phyloP scores from a whole-genome alignment of 192 early-diverging fungal species.

The Podila clonocystis region DNA sequence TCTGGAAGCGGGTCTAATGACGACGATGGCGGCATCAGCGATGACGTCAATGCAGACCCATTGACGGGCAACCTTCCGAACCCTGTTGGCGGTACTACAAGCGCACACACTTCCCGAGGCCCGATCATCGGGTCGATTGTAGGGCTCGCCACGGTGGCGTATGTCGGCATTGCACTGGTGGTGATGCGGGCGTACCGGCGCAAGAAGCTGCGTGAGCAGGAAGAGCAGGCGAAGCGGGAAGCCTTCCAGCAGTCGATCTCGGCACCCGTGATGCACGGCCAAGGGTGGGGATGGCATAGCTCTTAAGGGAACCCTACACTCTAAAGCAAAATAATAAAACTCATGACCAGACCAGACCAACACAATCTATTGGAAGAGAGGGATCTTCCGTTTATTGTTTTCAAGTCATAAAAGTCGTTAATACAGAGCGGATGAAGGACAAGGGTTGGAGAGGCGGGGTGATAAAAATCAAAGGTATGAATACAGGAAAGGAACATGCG shows the following conservation, averaged over 20 bases:
- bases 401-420: not conserved
- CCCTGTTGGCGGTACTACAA: not conserved
- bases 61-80: slow-evolving; percentile 10
- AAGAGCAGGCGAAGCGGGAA: slow-evolving; percentile 5
- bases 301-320: too few relatives aligned
- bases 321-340: not conserved
- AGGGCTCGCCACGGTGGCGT: slow-evolving; percentile 18
- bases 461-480: too few relatives aligned
- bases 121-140: slow-evolving; percentile 24
- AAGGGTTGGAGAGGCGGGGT: not conserved
- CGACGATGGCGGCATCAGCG: not conserved
- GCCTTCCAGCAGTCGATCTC: slow-evolving; percentile 18
- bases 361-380: not conserved
- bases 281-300: slow-evolving; percentile 40
- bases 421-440: not conserved
- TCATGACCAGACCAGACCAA: not conserved
- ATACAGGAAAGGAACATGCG: too few relatives aligned
- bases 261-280: slow-evolving; percentile 7
- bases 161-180: slow-evolving; percentile 33
- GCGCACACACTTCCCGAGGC: not conserved
- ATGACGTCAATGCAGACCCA: slow-evolving; percentile 13
- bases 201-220: slow-evolving; percentile 14
- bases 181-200: slow-evolving; percentile 8
- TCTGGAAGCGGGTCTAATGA: not conserved
- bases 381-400: not conserved